These are phyloP conservation scores for Geoglossum cookeanum DNA, from an alignment of 2,329 filamentous ascomycete species.

Conservation along the genomic window DNA sequence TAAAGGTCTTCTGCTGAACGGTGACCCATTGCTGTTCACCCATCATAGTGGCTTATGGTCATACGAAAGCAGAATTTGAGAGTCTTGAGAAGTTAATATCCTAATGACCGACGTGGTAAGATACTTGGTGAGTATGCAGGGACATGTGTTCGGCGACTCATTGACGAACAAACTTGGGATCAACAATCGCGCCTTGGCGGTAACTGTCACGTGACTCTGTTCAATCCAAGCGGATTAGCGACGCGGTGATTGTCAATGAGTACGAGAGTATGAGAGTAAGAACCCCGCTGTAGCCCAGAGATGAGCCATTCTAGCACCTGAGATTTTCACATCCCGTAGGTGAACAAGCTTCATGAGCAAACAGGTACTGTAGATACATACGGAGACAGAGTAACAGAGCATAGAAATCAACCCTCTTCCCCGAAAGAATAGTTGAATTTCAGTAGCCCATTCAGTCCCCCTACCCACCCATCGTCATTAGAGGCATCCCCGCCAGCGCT, in stretches of 20 bases:
- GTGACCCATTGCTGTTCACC: slow-evolving; percentile 30
- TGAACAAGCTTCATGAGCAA: background rate
- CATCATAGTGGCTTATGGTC: background rate
- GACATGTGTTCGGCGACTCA: background rate
- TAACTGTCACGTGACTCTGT: background rate
- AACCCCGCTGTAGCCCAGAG: too few species aligned
- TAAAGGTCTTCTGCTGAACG: slow-evolving; percentile 97
- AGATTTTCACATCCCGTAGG: background rate
- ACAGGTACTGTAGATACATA: background rate
- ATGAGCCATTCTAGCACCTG: background rate
- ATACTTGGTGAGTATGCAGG: background rate
- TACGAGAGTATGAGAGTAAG: too few species aligned
- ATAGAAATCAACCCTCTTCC: slow-evolving; percentile 22
- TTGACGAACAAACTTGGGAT: background rate
- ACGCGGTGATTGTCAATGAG: too few species aligned
- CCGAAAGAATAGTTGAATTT: slow-evolving; percentile 99
- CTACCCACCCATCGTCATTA: slow-evolving; percentile 85
- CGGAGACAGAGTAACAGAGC: background rate
- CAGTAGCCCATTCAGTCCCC: slow-evolving; percentile 73
- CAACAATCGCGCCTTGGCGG: background rate
- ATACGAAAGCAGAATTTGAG: background rate
- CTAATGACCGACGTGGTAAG: background rate
- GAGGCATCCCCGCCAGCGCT: slow-evolving; percentile 25
- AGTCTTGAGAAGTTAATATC: background rate
- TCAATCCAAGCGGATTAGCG: background rate